Percentiles rank a stretch among this genome's conserved stretches.
phyloP scores from a whole-genome alignment of 1,284 basidiomycete genomes.

The Leccinum pachyderme region DNA sequence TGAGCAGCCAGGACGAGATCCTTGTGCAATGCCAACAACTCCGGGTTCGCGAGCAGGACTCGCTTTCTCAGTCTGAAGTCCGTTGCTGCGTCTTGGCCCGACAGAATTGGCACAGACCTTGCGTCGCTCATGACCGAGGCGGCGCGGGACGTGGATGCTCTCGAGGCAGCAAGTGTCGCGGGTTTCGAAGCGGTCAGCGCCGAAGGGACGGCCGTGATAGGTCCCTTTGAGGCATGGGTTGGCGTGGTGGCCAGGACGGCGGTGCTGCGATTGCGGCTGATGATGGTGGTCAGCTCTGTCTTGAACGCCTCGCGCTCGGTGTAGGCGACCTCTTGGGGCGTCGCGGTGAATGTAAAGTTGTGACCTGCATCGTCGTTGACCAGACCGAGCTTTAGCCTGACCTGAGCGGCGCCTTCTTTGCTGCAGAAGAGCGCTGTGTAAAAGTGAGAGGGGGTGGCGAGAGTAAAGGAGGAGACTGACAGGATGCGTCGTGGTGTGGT shows the following conservation, averaged over 20 bases:
- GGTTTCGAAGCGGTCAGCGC: conserved; percentile 29
- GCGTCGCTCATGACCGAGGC: conserved; percentile 59
- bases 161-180: conserved; percentile 34
- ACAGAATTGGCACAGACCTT: conserved; percentile 49
- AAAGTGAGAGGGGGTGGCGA: not conserved
- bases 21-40: conserved; percentile 75
- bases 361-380: conserved; percentile 66
- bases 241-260: conserved; percentile 11
- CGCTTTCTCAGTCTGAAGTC: conserved; percentile 76
- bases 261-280: conserved; percentile 60
- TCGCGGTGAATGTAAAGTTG: conserved; percentile 75
- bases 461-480: conserved; percentile 42
- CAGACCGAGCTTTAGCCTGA: conserved; percentile 70
- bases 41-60: conserved; percentile 74
- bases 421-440: conserved; percentile 73
- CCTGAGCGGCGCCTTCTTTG: conserved; percentile 74
- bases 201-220: conserved; percentile 13
- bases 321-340: conserved; percentile 53
- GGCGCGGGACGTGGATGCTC: conserved; percentile 51
- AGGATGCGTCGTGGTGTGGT: conserved; percentile 54
- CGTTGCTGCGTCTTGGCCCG: conserved; percentile 54
- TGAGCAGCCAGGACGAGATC: conserved; percentile 84
- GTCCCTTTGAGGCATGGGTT: conserved; percentile 31
- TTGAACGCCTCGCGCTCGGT: conserved; percentile 79
- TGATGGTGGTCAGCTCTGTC: conserved; percentile 68